phyloP scores from a whole-genome alignment of 768 basidiomycete genomes.

The Hygrocybe punicea region DNA sequence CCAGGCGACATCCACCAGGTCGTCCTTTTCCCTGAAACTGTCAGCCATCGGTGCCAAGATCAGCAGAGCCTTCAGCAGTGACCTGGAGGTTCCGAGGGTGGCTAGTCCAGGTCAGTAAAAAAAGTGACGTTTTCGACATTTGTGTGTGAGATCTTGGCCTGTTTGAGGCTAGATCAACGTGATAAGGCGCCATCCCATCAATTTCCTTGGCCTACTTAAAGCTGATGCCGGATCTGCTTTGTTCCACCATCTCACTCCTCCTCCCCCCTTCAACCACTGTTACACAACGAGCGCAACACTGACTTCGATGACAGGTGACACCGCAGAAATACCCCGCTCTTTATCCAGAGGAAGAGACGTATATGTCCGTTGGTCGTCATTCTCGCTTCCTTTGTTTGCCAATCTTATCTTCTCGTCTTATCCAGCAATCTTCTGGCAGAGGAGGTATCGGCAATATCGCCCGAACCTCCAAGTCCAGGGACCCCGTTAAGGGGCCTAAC shows the following conservation, averaged over 20 bases:
- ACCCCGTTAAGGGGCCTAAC: constrained; percentile 48
- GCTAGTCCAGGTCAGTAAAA: neutral
- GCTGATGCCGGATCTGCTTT: neutral
- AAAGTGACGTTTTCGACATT: neutral
- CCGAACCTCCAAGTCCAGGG: constrained; percentile 44
- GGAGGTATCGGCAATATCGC: constrained; percentile 71
- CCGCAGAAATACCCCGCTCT: neutral
- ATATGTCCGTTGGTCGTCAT: neutral
- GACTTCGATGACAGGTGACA: too few relatives aligned
- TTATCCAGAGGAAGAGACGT: constrained; percentile 1
- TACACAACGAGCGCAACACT: too few relatives aligned
- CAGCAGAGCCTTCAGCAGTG: neutral
- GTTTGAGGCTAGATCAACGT: too few relatives aligned
- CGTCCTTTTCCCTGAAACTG: neutral
- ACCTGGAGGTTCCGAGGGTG: neutral
- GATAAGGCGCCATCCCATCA: too few relatives aligned
- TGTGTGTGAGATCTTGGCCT: too few relatives aligned
- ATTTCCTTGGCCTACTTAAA: too few relatives aligned
- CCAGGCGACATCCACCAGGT: too few relatives aligned
- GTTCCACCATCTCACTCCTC: neutral
- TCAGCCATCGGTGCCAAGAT: neutral
- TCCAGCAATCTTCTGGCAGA: constrained; percentile 57
- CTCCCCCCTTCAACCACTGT: too few relatives aligned
- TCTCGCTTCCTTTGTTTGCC: neutral
- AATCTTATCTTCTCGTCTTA: neutral